A percentile compares a stretch with the other conserved stretches of the same genome.
Conservation (phyloP, 2,329 filamentous ascomycete species). For the Myriosclerotinia duriaeana region DNA sequence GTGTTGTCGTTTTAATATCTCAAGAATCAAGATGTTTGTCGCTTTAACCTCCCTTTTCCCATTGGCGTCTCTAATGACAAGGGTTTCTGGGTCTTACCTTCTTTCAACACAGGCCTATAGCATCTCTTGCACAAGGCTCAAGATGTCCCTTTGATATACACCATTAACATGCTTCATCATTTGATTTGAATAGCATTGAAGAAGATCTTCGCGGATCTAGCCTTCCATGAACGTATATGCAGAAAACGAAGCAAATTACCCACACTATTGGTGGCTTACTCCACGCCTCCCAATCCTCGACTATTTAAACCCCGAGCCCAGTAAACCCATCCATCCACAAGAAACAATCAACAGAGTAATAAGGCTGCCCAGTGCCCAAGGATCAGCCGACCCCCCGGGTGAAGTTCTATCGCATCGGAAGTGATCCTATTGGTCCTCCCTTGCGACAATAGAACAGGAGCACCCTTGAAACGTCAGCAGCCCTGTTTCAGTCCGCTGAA, state of each 20-base stretch:
- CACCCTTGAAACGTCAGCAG: constrained; percentile 4
- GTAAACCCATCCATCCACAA: background rate
- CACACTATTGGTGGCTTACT: background rate
- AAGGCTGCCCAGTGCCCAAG: background rate
- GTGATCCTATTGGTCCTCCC: background rate
- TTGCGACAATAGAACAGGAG: background rate
- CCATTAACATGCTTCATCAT: too few relatives aligned
- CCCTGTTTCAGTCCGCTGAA: background rate
- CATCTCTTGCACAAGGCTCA: too few relatives aligned
- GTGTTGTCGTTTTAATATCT: too few relatives aligned
- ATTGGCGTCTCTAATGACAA: background rate
- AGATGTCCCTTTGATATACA: too few relatives aligned
- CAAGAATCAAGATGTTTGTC: background rate
- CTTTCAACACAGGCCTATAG: too few relatives aligned
- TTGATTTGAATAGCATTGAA: background rate
- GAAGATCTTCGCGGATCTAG: background rate
- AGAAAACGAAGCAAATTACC: too few relatives aligned
- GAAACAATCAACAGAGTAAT: background rate
- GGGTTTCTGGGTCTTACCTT: background rate
- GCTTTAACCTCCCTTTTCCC: background rate
- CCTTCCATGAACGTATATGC: background rate
- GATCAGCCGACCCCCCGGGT: background rate
- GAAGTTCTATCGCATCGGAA: background rate
- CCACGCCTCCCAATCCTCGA: background rate
- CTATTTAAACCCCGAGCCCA: too few relatives aligned